Evolutionary conservation across 2,329 filamentous ascomycete species (phyloP).

Genomic region (Colletotrichum falcatum): DNA sequence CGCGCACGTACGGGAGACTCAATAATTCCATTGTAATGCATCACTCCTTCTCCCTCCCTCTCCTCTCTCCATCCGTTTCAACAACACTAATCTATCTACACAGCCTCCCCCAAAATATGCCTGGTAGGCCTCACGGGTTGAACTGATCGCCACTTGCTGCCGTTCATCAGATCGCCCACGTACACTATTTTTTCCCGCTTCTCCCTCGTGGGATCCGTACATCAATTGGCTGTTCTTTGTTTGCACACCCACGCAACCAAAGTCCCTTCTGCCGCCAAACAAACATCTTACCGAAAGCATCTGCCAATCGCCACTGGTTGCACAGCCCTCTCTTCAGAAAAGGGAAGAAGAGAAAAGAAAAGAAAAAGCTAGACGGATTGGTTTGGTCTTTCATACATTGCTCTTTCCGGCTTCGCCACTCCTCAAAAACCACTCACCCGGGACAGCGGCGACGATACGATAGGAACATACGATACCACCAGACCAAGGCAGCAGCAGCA

Average conservation of each 20-base stretch:
- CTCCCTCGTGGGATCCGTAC: not conserved
- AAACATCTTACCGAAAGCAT: not conserved
- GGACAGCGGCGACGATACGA: not conserved
- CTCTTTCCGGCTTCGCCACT: not conserved
- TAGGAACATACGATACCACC: not conserved
- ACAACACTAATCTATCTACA: constrained; percentile 3
- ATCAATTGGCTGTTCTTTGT: constrained; percentile 20
- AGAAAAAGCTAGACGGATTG: not conserved
- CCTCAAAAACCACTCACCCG: not conserved
- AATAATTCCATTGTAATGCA: not conserved
- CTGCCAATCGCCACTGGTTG: not conserved
- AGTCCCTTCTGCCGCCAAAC: constrained; percentile 1
- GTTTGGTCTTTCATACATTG: not conserved
- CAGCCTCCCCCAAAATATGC: not conserved
- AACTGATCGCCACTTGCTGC: constrained; percentile 4
- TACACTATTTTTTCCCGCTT: not conserved
- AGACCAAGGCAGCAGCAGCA: not conserved
- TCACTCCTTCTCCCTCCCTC: not conserved
- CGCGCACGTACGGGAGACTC: not conserved
- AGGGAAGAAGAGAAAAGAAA: not conserved
- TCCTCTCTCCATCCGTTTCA: constrained; percentile 3
- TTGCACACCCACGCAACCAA: constrained; percentile 20
- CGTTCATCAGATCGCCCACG: not conserved
- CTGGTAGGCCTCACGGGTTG: not conserved
- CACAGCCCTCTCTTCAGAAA: not conserved